Conservation (phyloP, 192 early-diverging fungal genomes). For the Ambispora gerdemannii region DNA sequence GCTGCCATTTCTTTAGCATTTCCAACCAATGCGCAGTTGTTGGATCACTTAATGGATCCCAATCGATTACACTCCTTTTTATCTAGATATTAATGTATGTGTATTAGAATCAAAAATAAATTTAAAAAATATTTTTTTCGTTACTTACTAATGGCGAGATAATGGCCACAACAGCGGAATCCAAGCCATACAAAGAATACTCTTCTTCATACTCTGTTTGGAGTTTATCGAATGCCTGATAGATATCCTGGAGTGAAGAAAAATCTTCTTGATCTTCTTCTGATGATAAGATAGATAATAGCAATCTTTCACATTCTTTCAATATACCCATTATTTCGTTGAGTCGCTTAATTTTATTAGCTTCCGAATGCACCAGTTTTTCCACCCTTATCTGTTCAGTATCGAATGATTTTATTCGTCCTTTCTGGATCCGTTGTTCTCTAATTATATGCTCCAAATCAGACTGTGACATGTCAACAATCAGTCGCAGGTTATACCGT, state of each 20-base stretch:
- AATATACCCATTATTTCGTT: slow-evolving; percentile 45
- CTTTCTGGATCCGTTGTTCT: slow-evolving; percentile 51
- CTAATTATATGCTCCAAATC: slow-evolving; percentile 65
- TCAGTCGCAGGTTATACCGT: slow-evolving; percentile 68
- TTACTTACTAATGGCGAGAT: slow-evolving; percentile 48
- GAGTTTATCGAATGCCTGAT: slow-evolving; percentile 54
- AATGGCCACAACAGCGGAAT: slow-evolving; percentile 60
- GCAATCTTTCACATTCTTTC: slow-evolving; percentile 41
- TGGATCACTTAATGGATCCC: slow-evolving; percentile 68
- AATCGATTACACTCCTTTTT: slow-evolving; percentile 43
- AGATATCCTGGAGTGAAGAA: slow-evolving; percentile 36
- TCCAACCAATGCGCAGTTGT: slow-evolving; percentile 46
- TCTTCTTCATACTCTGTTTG: slow-evolving; percentile 55
- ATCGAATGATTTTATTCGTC: slow-evolving; percentile 40
- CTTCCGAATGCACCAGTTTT: slow-evolving; percentile 37
- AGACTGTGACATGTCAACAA: slow-evolving; percentile 66
- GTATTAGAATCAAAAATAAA: too few relatives aligned
- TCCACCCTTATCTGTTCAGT: slow-evolving; percentile 43
- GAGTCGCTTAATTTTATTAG: slow-evolving; percentile 43
- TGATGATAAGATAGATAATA: slow-evolving; percentile 28
- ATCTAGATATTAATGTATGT: too few relatives aligned
- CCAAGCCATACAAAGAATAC: slow-evolving; percentile 57
- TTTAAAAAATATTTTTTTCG: too few relatives aligned
- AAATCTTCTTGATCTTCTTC: too few relatives aligned
- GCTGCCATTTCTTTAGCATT: slow-evolving; percentile 55